phyloP scores from a whole-genome alignment of 1,284 basidiomycete species.

The Omphalotus olearius region DNA sequence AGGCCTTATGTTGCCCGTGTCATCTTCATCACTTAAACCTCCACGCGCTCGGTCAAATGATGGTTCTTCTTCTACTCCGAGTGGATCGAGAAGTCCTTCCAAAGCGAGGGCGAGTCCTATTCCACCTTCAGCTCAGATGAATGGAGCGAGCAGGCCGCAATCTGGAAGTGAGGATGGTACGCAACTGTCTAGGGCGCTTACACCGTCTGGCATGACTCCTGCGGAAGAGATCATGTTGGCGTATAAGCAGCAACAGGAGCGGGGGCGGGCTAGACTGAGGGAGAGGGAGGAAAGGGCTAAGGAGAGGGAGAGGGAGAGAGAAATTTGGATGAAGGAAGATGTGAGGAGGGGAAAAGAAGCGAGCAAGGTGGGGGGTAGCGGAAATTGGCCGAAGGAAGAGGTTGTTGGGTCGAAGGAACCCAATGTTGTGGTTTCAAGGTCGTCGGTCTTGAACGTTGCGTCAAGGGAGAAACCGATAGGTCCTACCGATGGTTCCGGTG shows the following conservation, averaged over 20 bases:
- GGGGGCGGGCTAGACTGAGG: conserved; percentile 2
- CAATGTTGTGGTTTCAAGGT: no score
- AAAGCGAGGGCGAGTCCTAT: no score
- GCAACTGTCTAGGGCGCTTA: neutral
- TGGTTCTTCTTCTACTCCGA: neutral
- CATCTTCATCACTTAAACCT: conserved; percentile 4
- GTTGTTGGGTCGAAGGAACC: neutral
- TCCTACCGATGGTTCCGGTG: no score
- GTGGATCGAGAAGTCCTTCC: no score
- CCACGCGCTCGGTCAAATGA: neutral
- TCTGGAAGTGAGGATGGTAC: no score
- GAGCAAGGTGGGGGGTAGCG: neutral
- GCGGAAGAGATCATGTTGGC: conserved; percentile 11
- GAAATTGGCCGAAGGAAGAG: neutral
- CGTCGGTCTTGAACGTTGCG: no score
- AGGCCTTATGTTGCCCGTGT: neutral
- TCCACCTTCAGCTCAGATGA: no score
- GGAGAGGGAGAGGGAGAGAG: conserved; percentile 7
- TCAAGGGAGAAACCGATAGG: no score
- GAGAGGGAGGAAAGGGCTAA: conserved; percentile 4
- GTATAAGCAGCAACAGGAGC: conserved; percentile 9
- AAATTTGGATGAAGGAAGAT: conserved; percentile 4
- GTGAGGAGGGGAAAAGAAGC: neutral
- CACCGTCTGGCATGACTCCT: conserved; percentile 2
- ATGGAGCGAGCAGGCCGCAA: no score